These are phyloP conservation scores for Trichosanthes cucumerina DNA, from an alignment of 306 rosid species.

Conservation along the genomic window DNA sequence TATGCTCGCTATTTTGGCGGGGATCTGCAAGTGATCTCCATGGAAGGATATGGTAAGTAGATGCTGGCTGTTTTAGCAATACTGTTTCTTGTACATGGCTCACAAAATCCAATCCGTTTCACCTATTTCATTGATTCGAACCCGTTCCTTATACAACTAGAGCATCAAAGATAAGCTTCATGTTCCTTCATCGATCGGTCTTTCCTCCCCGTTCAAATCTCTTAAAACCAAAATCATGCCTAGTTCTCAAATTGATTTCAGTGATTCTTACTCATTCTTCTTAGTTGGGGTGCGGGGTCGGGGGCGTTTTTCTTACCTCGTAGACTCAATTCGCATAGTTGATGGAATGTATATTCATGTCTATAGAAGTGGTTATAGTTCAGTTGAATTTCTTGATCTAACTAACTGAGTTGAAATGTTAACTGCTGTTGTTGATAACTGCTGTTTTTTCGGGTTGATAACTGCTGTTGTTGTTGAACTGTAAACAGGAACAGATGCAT, in stretches of 20 bases:
- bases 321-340: neutral
- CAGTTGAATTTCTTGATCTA: neutral
- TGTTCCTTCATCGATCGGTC: neutral
- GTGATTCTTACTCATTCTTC: neutral
- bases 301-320: neutral
- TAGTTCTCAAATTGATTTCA: neutral
- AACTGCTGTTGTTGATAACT: neutral
- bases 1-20: conserved; percentile 91
- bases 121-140: neutral
- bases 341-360: neutral
- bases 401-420: neutral
- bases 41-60: conserved; percentile 88
- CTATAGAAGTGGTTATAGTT: neutral
- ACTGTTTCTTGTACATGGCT: neutral
- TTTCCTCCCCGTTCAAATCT: neutral
- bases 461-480: neutral
- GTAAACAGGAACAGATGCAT: conserved; percentile 80
- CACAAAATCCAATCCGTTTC: neutral
- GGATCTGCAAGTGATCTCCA: conserved; percentile 81
- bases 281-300: neutral
- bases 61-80: neutral
- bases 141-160: neutral
- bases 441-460: neutral
- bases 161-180: too few species aligned
- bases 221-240: neutral